These are phyloP conservation scores for Xylaria sp. DNA, from an alignment of 2,329 filamentous ascomycete genomes.

Conservation along the genomic window DNA sequence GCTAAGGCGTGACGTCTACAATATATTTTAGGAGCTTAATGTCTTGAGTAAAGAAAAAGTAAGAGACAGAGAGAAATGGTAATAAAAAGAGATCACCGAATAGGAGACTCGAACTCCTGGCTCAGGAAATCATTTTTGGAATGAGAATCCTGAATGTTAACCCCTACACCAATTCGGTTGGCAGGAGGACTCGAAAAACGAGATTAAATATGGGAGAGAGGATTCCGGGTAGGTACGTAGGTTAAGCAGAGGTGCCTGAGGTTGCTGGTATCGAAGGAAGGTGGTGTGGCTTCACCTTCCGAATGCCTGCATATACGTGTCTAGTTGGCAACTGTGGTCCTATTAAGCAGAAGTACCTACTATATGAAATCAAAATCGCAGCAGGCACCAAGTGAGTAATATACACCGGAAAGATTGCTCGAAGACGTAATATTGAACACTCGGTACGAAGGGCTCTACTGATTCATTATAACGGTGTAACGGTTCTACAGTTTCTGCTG, in stretches of 20 bases:
- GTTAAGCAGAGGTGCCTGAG: constrained; percentile 3
- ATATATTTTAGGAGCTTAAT: too few species aligned
- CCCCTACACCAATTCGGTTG: constrained; percentile 38
- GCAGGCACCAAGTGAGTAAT: too few species aligned
- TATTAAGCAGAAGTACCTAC: not conserved
- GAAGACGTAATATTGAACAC: too few species aligned
- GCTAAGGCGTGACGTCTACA: not conserved
- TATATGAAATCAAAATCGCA: not conserved
- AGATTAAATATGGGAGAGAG: not conserved
- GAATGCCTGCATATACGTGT: not conserved
- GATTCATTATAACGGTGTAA: too few species aligned
- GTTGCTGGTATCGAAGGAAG: not conserved
- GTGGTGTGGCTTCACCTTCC: not conserved
- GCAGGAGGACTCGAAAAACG: not conserved
- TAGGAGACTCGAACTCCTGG: constrained; percentile 38
- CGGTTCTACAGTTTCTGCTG: too few species aligned
- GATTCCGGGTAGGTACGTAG: not conserved
- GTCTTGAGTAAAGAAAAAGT: too few species aligned
- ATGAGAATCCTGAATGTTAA: constrained; percentile 36
- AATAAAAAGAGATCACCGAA: constrained; percentile 28
- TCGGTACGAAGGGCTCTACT: too few species aligned
- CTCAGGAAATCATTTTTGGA: constrained; percentile 14
- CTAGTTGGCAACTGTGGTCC: too few species aligned
- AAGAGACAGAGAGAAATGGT: not conserved
- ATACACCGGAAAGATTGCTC: too few species aligned